Base-by-base conservation (phyloP, 73 alveolate species). In the Effrenium voratum region DNA sequence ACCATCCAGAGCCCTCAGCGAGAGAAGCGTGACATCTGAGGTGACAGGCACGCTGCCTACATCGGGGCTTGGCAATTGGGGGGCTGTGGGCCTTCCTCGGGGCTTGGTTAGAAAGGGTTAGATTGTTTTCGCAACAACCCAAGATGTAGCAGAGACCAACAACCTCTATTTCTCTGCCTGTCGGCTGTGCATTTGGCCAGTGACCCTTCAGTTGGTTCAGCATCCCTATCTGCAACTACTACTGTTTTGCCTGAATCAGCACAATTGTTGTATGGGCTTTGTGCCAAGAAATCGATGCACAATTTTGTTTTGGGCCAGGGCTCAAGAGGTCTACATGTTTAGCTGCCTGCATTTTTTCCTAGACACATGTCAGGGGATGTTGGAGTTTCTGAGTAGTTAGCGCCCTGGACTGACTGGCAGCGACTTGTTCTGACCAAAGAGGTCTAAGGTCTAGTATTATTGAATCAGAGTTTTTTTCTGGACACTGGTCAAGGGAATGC, bases 341-440 rank as follows among this genome's bases (percentile, higher is more conserved):
- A n/a, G n/a, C n/a, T n/a, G n/a, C n/a, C n/a, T 47, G 91, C 91
- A 72, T 70, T 81, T 81, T 81, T 46, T 46, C 16, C 22, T 41
- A 79, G 32, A 34, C 91, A 8, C 40, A 8, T 26, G n/a, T n/a
- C n/a, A n/a, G n/a, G n/a, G n/a, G n/a, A n/a, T n/a, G n/a, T n/a
- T n/a, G n/a, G n/a, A n/a, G n/a, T n/a, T n/a, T n/a, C n/a, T n/a
- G n/a, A n/a, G n/a, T n/a, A n/a, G n/a, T n/a, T n/a, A n/a, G n/a
- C n/a, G n/a, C n/a, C n/a, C n/a, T n/a, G n/a, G n/a, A n/a, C n/a
- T n/a, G n/a, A n/a, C n/a, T n/a, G n/a, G n/a, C n/a, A n/a, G n/a
- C n/a, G n/a, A n/a, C n/a, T n/a, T n/a, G n/a, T n/a, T n/a, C n/a
- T n/a, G n/a, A n/a, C n/a, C n/a, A n/a, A n/a, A n/a, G n/a, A n/a